Evolutionary conservation across 176 grass and related monocot species (phyloP), one percentile per base, ranked within the genome.

Genomic region (Aegilops longissima): DNA sequence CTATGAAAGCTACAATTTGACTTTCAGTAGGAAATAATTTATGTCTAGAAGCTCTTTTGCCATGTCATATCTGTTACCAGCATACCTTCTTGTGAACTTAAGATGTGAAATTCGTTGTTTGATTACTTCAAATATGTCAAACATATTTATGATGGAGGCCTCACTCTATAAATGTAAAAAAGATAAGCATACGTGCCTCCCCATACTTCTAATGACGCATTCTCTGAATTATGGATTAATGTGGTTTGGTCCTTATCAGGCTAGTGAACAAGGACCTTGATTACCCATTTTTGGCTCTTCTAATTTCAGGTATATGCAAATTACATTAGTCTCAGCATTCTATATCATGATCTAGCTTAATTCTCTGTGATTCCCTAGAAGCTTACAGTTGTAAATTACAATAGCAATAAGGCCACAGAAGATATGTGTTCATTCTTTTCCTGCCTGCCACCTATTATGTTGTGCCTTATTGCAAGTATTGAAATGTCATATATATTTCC

Each of bases 221-320:
- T 56, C 79, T 82, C 52, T 86, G 58, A 72, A 24, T 67, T 89
- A 29, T 51, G 34, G 61, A 56, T 58, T 84, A 62, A 85, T 89
- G 17, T 80, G 35, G n/a, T 89, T 85, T 84, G 8, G 59, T 91
- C 56, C 29, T 84, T 84, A 34, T 30, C 84, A 98, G 96, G 84
- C 66, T 98, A 78, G 88, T 90, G 59, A 86, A 98, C 61, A 91
- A 89, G 86, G 88, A 95, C 12, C 86, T 95, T 49, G 75, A 98
- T 67, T 98, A 95, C 86, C 96, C 96, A 5, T 98, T 95, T 80
- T 86, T 98, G 89, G 93, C 90, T 89, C 96, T 98, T 89, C 96
- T 95, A 86, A 95, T 98, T 89, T 98, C 96, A 91, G 96, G 96
- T 98, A 93, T 44, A 61, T 73, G 35, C 78, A 69, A 85, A 81